A percentile compares a stretch with the other conserved stretches of the same genome.
Conservation (phyloP, 306 rosid species). For the Senna siamea region DNA sequence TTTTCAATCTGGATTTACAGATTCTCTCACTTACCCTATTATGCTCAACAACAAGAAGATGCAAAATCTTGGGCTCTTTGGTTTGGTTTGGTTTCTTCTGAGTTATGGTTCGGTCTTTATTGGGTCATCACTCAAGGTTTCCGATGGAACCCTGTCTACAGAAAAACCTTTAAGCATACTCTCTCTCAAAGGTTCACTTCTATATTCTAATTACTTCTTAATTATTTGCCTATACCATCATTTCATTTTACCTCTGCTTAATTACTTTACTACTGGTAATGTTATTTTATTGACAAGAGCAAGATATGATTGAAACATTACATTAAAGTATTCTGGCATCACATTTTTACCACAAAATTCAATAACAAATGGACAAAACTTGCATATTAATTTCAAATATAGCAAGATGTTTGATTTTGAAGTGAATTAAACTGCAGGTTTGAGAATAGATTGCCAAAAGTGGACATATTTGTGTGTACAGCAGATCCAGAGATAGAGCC, state of each 20-base stretch:
- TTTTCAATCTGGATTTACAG: slow-evolving; percentile 72
- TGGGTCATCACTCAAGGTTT: slow-evolving; percentile 73
- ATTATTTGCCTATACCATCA: too few species aligned
- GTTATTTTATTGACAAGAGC: too few species aligned
- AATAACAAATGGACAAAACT: too few species aligned
- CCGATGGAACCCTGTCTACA: slow-evolving; percentile 62
- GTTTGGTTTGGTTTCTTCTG: slow-evolving; percentile 66
- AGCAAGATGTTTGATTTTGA: too few species aligned
- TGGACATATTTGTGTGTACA: slow-evolving; percentile 89
- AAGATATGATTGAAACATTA: too few species aligned
- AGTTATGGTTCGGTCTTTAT: slow-evolving; percentile 77
- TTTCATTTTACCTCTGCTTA: too few species aligned
- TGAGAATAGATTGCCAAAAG: slow-evolving; percentile 56
- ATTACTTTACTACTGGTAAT: too few species aligned
- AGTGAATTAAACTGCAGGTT: slow-evolving; percentile 42
- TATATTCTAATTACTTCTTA: too few species aligned
- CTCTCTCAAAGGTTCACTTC: slow-evolving; percentile 61
- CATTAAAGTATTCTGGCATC: too few species aligned
- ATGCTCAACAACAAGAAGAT: slow-evolving; percentile 1
- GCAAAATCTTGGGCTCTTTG: slow-evolving; percentile 43
- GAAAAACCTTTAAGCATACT: slow-evolving; percentile 59
- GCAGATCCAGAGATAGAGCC: slow-evolving; percentile 85
- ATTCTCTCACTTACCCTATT: too few species aligned
- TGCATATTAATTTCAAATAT: too few species aligned
- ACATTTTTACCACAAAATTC: too few species aligned